Evolutionary conservation across 176 grass and related monocot species (phyloP), one percentile per base, ranked within the genome.

Genomic region (Avena insularis): DNA sequence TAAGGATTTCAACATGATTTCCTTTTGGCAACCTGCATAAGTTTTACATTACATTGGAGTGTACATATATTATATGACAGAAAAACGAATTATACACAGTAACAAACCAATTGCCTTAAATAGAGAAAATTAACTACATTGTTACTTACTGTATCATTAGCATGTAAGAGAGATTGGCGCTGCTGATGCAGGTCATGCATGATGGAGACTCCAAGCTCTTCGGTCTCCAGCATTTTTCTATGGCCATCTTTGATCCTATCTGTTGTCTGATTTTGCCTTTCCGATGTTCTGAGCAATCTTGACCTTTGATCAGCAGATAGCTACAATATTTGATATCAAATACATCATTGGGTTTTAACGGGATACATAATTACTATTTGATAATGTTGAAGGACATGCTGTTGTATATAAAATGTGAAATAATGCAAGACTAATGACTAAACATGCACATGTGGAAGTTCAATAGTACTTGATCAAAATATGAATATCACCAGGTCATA

Each of bases 121-220:
- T 35, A 76, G 16, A 35, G 21, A 77, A 31, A 79, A 72, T 38
- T 46, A 77, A 55, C 20, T 21, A 61, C 74, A 79, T 5, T 77
- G 25, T 54, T 85, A 77, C 92, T 91, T 94, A 94, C 97, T 70
- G 85, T 93, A 62, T 73, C 57, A 81, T 99, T 75, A 71, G 90
- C 97, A 93, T 86, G 94, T 56, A 99, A 88, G 78, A 96, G 92
- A 89, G 87, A 93, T 53, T 94, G 90, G 3, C 94, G 91, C 31
- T 99, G 97, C 82, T 93, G 94, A 83, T 94, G 91, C 69, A 99
- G 62, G 19, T 96, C 94, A 75, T 99, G 92, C 85, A 99, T 87
- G 73, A 99, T 89, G 71, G 97, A 99, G 53, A 96, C 97, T 47
- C 97, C 97, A 91, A 96, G 92, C 51, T 96, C 97, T 90, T 99